phyloP scores from a whole-genome alignment of 352 stramenopile species.

The Globisporangium sylvaticum region DNA sequence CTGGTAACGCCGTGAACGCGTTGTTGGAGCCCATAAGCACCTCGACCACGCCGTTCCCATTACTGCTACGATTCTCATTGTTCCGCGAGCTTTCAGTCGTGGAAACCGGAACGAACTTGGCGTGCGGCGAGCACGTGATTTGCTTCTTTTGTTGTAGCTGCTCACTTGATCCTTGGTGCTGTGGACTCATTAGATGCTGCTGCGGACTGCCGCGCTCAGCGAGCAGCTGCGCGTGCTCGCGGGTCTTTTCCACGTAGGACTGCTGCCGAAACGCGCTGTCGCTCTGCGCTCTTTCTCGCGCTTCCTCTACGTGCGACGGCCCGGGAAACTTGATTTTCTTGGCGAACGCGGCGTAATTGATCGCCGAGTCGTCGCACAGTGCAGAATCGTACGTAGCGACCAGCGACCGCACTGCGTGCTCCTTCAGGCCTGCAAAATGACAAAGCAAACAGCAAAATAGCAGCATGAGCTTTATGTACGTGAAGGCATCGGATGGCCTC shows the following conservation, averaged over 20 bases:
- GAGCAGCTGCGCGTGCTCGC: conserved; percentile 30
- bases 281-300: conserved; percentile 11
- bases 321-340: conserved; percentile 28
- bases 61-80: not conserved
- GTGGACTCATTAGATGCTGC: conserved; percentile 9
- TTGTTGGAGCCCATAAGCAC: not conserved
- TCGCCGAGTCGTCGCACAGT: conserved; percentile 18
- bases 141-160: no score
- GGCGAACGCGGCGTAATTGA: conserved; percentile 48
- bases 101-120: not conserved
- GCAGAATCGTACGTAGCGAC: conserved; percentile 28
- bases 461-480: not conserved
- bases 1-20: conserved; percentile 3
- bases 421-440: conserved; percentile 21
- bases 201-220: conserved; percentile 8
- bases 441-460: not conserved
- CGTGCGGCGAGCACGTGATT: not conserved
- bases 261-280: conserved; percentile 43
- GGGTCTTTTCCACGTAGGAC: conserved; percentile 44
- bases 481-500: not conserved
- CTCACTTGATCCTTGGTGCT: not conserved
- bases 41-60: not conserved
- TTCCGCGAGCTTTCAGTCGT: not conserved
- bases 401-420: conserved; percentile 27
- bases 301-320: no score